These are phyloP conservation scores for Alternaria hordeiaustralica DNA, from an alignment of 2,329 filamentous ascomycete genomes.

Conservation along the genomic window DNA sequence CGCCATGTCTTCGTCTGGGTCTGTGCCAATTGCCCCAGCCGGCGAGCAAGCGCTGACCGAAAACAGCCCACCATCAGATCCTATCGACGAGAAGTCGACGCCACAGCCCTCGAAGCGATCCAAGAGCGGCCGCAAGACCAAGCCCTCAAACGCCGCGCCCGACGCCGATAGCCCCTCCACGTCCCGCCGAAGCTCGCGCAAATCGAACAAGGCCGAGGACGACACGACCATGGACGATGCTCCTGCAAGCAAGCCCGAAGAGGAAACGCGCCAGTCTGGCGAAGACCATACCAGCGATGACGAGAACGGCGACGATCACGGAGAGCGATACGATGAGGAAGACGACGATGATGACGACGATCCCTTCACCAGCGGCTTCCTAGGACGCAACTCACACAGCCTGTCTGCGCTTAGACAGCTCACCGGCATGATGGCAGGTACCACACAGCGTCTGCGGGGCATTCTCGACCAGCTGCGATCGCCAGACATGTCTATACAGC, in stretches of 20 bases:
- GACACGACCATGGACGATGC: constrained; percentile 76
- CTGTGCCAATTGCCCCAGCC: constrained; percentile 41
- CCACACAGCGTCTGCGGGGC: constrained; percentile 76
- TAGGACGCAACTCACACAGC: constrained; percentile 66
- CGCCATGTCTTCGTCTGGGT: constrained; percentile 77
- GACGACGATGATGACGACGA: constrained; percentile 65
- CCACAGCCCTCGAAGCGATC: constrained; percentile 72
- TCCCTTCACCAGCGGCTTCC: constrained; percentile 65
- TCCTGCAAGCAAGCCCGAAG: constrained; percentile 65
- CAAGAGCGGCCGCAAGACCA: constrained; percentile 74
- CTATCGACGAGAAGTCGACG: constrained; percentile 67
- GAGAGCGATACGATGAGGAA: constrained; percentile 58
- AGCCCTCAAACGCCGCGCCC: constrained; percentile 32
- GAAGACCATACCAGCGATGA: constrained; percentile 55
- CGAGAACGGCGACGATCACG: constrained; percentile 58
- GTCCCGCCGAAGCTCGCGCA: constrained; percentile 43
- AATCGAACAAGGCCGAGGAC: constrained; percentile 58
- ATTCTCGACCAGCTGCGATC: constrained; percentile 68
- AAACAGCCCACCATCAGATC: constrained; percentile 66
- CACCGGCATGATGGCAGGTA: constrained; percentile 85
- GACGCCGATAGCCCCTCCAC: constrained; percentile 33
- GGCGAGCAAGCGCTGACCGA: constrained; percentile 27
- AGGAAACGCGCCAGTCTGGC: constrained; percentile 44
- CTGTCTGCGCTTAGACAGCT: constrained; percentile 85
- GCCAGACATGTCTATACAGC: constrained; percentile 84